These are phyloP conservation scores for Sclerotinia nivalis DNA, from an alignment of 2,329 filamentous ascomycete genomes.

Conservation along the genomic window DNA sequence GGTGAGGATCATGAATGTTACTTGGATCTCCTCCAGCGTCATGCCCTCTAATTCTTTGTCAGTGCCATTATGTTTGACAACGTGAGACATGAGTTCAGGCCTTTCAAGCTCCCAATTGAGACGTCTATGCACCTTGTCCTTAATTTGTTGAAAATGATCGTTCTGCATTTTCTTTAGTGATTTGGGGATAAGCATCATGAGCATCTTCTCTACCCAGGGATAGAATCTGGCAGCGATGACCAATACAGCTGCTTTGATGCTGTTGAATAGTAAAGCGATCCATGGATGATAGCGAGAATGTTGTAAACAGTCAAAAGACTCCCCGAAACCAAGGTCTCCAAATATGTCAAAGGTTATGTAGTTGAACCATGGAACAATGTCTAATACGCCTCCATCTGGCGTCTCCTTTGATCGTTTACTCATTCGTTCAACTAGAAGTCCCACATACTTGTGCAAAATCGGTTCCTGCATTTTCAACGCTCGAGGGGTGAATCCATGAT, in stretches of 20 bases:
- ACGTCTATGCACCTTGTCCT: conserved; percentile 2
- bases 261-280: conserved; percentile 17
- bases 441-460: conserved; percentile 27
- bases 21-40: conserved; percentile 19
- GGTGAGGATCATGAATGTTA: not conserved
- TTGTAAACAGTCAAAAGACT: conserved; percentile 44
- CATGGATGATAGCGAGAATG: conserved; percentile 18
- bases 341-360: conserved; percentile 45
- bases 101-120: conserved; percentile 9
- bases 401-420: not conserved
- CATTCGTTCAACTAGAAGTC: conserved; percentile 16
- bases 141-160: conserved; percentile 6
- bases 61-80: conserved; percentile 13
- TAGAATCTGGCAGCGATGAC: conserved; percentile 5
- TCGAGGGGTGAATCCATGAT: conserved; percentile 38
- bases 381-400: conserved; percentile 20
- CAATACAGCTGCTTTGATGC: conserved; percentile 26
- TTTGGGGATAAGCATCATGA: conserved; percentile 3
- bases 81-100: conserved; percentile 1
- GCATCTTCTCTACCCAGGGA: not conserved
- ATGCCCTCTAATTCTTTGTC: conserved; percentile 7
- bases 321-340: conserved; percentile 48
- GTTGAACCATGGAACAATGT: conserved; percentile 43
- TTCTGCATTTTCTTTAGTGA: conserved; percentile 5
- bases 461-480: conserved; percentile 39